Evolutionary conservation across 2,329 filamentous ascomycete genomes (phyloP).

Genomic region (Scedosporium aurantiacum): DNA sequence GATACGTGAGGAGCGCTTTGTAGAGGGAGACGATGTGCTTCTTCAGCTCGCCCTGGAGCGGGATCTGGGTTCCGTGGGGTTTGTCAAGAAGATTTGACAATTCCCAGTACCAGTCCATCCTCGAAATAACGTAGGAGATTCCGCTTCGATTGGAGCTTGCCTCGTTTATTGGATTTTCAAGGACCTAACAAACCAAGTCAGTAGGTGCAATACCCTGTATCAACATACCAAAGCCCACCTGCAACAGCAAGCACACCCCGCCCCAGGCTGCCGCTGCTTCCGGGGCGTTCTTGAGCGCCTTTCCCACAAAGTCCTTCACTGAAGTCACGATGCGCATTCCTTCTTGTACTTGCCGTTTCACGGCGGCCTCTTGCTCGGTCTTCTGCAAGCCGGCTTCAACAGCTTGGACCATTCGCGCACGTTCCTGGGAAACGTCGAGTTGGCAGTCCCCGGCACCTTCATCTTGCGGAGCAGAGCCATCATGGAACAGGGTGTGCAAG

Average conservation of each 20-base stretch:
- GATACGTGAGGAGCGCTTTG: slow-evolving; percentile 25
- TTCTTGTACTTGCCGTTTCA: neutral
- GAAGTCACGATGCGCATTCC: slow-evolving; percentile 2
- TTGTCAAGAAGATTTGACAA: slow-evolving; percentile 17
- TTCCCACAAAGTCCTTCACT: slow-evolving; percentile 12
- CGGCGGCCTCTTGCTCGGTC: neutral
- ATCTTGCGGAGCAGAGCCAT: neutral
- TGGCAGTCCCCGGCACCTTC: neutral
- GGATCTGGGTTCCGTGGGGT: neutral
- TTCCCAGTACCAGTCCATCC: slow-evolving; percentile 27
- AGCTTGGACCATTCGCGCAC: neutral
- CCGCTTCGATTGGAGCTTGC: slow-evolving; percentile 20
- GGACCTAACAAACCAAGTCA: slow-evolving; percentile 15
- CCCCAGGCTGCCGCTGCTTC: slow-evolving; percentile 26
- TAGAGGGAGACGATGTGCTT: slow-evolving; percentile 23
- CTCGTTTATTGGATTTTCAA: slow-evolving; percentile 18
- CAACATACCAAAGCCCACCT: slow-evolving; percentile 15
- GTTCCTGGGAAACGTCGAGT: neutral
- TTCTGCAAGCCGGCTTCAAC: neutral
- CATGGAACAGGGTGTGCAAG: neutral
- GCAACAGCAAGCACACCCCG: slow-evolving; percentile 21
- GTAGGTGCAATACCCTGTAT: slow-evolving; percentile 7
- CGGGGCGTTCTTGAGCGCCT: slow-evolving; percentile 17
- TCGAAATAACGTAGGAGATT: slow-evolving; percentile 22
- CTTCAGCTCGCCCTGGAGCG: slow-evolving; percentile 11